Base-by-base conservation (phyloP, 208 protist genomes). In the Crithidia fasciculata region DNA sequence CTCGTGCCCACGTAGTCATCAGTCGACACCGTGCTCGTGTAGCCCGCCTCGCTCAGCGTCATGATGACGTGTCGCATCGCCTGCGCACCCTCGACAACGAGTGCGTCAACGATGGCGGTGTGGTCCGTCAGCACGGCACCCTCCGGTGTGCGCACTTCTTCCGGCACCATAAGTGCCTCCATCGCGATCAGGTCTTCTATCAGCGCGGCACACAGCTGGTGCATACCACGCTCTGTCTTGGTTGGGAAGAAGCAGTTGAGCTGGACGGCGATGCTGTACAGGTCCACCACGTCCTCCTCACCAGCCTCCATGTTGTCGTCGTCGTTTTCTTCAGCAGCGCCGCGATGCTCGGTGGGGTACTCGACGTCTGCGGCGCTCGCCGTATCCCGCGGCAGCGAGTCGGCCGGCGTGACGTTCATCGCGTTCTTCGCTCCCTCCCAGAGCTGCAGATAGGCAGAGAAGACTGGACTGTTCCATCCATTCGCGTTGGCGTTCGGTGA, bases 211-310 rank as follows among this genome's bases (percentile, higher is more conserved):
- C 77, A 82, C 41, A 76, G 60, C 47, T 69, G 66, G 18, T 70
- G 70, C 62, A 78, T 71, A 18, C 56, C 67, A 9, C 70, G 59
- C 62, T 73, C 54, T 28, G 55, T 72, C 76, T 88, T 88, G 45
- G 37, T 53, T 0, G 83, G 83, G 19, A 88, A 88, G 73, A 88
- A 88, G 74, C 44, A 65, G 44, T 60, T 53, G 9, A 88, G 74
- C 50, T 79, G 59, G 47, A 82, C 53, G 8, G 70, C 74, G 12
- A 76, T 55, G 68, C 64, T 65, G 73, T 75, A 84, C 10, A 88
- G 67, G 57, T 85, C 69, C 3, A 59, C 62, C 2, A 57, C 28
- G 3, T 19, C 50, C 0, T 49, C 67, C 9, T 56, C 56, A 4
- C 28, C 28, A 28, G 28, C 28, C 28, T 28, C 1, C 28, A 28